Evolutionary conservation across 176 grass and related monocot species (phyloP).

Genomic region (Tillandsia leiboldiana): DNA sequence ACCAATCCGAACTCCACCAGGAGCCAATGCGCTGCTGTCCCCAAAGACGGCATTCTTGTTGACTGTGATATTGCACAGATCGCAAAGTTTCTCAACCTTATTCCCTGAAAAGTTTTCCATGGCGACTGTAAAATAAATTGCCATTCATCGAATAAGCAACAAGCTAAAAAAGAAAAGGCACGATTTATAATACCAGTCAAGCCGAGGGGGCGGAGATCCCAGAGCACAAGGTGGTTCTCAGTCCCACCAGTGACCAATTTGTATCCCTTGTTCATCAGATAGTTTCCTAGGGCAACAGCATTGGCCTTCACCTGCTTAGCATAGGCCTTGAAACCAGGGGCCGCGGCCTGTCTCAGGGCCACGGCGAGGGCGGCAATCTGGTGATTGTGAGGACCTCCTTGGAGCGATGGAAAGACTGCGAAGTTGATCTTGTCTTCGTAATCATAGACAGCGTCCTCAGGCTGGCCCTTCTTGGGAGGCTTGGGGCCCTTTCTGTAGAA

Average conservation of each 20-base stretch:
- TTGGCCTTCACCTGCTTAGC: slow-evolving; percentile 94
- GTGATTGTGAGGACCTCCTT: slow-evolving; percentile 97
- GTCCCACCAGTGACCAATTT: slow-evolving; percentile 97
- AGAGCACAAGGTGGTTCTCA: slow-evolving; percentile 97
- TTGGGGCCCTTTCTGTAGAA: slow-evolving; percentile 98
- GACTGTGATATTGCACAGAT: slow-evolving; percentile 82
- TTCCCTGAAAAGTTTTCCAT: slow-evolving; percentile 43
- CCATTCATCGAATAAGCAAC: not conserved
- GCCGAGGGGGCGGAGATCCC: slow-evolving; percentile 96
- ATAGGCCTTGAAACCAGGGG: slow-evolving; percentile 88
- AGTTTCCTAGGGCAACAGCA: slow-evolving; percentile 80
- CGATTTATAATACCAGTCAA: slow-evolving; percentile 59
- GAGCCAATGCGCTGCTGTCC: slow-evolving; percentile 91
- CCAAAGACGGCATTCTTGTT: slow-evolving; percentile 99
- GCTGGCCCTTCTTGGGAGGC: slow-evolving; percentile 93
- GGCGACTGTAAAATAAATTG: not conserved
- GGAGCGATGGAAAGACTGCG: slow-evolving; percentile 92
- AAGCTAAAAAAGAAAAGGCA: not conserved
- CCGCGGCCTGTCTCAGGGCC: slow-evolving; percentile 65
- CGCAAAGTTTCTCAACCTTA: slow-evolving; percentile 96
- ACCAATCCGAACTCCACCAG: slow-evolving; percentile 92
- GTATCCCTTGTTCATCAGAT: slow-evolving; percentile 97
- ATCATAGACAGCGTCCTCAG: slow-evolving; percentile 83
- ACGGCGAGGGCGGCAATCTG: slow-evolving; percentile 94
- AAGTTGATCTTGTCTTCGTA: slow-evolving; percentile 96